Conservation (phyloP, 2,329 filamentous ascomycete species). For the Fusarium bactridioides region DNA sequence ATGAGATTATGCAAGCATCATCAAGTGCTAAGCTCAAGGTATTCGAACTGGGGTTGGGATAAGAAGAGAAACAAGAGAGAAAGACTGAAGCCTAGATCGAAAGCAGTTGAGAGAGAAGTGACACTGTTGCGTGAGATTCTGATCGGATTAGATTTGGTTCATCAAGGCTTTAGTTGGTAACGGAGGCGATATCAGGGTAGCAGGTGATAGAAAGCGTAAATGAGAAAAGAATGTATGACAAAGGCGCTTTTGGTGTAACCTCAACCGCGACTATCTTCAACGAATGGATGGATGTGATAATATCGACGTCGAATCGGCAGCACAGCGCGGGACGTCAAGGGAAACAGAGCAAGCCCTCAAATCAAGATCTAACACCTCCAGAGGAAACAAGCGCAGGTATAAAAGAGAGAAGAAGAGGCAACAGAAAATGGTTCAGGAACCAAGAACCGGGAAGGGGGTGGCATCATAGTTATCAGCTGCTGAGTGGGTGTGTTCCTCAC, state of each 20-base stretch:
- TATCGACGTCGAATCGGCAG: conserved; percentile 27
- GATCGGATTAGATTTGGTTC: conserved; percentile 8
- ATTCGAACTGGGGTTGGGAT: background rate
- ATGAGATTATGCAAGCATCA: conserved; percentile 26
- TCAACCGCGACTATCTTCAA: conserved; percentile 1
- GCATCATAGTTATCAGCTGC: conserved; percentile 22
- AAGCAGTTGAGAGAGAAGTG: background rate
- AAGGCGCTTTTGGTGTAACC: conserved; percentile 24
- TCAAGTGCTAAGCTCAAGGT: conserved; percentile 14
- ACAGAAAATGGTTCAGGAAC: conserved; percentile 4
- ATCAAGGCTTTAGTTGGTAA: conserved; percentile 5
- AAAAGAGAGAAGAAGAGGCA: conserved; percentile 6
- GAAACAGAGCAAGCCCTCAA: conserved; percentile 22
- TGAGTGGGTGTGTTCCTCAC: conserved; percentile 21
- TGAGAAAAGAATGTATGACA: conserved; percentile 5
- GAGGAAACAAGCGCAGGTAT: conserved; percentile 10
- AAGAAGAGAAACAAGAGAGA: background rate
- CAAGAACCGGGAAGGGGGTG: conserved; percentile 24
- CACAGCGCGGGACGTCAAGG: conserved; percentile 20
- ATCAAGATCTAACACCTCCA: conserved; percentile 7
- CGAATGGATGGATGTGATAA: background rate
- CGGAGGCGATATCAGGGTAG: conserved; percentile 26
- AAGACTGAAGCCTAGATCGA: background rate
- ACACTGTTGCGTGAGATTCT: background rate
- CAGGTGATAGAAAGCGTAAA: conserved; percentile 13